Evolutionary conservation across 83 land plant species (phyloP).

Genomic region (Larix sibirica): DNA sequence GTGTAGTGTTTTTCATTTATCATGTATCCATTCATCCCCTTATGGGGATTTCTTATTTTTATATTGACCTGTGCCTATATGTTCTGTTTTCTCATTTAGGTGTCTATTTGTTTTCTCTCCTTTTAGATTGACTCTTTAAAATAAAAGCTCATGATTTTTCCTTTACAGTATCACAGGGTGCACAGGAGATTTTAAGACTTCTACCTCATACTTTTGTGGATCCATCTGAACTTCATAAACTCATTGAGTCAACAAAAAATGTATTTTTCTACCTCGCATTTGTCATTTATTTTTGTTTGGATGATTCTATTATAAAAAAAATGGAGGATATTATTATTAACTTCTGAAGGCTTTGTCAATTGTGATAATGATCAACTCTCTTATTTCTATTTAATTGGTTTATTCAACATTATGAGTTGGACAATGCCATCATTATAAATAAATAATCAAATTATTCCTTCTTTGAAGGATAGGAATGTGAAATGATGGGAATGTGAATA

Average conservation of each 20-base stretch:
- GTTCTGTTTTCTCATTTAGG: not conserved
- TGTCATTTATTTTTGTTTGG: not conserved
- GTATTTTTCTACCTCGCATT: not conserved
- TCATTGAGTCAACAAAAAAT: conserved; percentile 24
- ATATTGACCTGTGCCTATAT: not conserved
- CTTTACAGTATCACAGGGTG: conserved; percentile 85
- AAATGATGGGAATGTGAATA: too few relatives aligned
- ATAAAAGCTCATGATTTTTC: not conserved
- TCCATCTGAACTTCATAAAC: conserved; percentile 63
- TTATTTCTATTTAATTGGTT: too few relatives aligned
- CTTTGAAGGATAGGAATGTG: too few relatives aligned
- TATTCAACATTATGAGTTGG: too few relatives aligned
- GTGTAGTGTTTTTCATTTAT: not conserved
- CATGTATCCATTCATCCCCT: not conserved
- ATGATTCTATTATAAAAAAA: too few relatives aligned
- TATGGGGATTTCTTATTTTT: not conserved
- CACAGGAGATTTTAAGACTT: conserved; percentile 91
- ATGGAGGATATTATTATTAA: too few relatives aligned
- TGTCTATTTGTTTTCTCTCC: not conserved
- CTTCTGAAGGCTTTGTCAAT: too few relatives aligned
- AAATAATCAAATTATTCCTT: too few relatives aligned
- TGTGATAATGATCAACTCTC: too few relatives aligned
- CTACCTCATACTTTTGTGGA: conserved; percentile 89
- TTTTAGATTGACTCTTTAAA: not conserved
- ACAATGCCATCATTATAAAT: too few relatives aligned